These are phyloP conservation scores for Eutrema japonicum DNA, from an alignment of 345 rosid genomes.

Conservation along the genomic window DNA sequence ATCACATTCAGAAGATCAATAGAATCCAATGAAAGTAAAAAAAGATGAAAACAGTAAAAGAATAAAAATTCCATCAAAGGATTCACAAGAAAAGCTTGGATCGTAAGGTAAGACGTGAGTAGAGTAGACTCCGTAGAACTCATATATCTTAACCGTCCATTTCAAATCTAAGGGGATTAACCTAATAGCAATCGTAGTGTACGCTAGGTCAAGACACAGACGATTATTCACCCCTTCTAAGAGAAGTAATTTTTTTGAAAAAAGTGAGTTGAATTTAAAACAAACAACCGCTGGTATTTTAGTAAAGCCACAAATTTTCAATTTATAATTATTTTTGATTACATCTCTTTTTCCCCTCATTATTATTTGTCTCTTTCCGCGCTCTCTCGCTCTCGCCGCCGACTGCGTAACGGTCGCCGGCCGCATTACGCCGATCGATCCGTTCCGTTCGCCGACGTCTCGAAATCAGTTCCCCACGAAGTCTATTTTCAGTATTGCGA, in stretches of 20 bases:
- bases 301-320: slow-evolving; percentile 33
- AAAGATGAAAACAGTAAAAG: slow-evolving; percentile 12
- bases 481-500: slow-evolving; percentile 18
- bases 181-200: background rate
- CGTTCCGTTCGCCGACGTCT: slow-evolving; percentile 26
- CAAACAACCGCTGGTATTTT: slow-evolving; percentile 35
- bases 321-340: slow-evolving; percentile 25
- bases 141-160: background rate
- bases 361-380: slow-evolving; percentile 40
- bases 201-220: background rate
- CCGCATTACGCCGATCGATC: slow-evolving; percentile 43
- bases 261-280: slow-evolving; percentile 5
- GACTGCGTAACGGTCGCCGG: slow-evolving; percentile 52
- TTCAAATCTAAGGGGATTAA: background rate
- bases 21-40: slow-evolving; percentile 11
- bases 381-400: slow-evolving; percentile 51
- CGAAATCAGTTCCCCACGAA: background rate
- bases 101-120: background rate
- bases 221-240: background rate
- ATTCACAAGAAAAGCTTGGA: slow-evolving; percentile 33
- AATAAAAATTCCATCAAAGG: background rate
- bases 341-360: background rate
- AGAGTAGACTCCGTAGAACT: background rate
- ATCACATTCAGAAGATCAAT: slow-evolving; percentile 5
- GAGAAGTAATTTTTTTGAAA: slow-evolving; percentile 25